Evolutionary conservation across 257 asterid species (phyloP).

Genomic region (Jaltomata sinuosa): DNA sequence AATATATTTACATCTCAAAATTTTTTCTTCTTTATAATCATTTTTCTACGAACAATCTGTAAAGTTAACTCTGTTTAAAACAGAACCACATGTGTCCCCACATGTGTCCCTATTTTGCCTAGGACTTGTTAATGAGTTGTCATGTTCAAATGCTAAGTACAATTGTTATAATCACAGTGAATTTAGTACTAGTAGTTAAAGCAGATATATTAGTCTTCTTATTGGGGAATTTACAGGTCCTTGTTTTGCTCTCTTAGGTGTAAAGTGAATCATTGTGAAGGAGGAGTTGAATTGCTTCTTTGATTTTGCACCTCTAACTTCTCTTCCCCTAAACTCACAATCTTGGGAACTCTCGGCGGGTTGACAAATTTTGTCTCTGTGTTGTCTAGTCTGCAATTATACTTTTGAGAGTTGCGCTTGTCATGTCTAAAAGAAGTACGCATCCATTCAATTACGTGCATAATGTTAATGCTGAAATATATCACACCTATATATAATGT

Average conservation of each 20-base stretch:
- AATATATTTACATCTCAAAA: too few species aligned
- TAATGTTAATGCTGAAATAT: not conserved
- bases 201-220: not conserved
- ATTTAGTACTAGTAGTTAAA: not conserved
- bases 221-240: not conserved
- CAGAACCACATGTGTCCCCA: too few species aligned
- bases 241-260: too few species aligned
- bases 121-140: not conserved
- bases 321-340: not conserved
- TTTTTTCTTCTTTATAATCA: too few species aligned
- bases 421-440: not conserved
- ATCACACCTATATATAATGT: too few species aligned
- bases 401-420: not conserved
- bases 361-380: not conserved
- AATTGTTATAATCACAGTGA: not conserved
- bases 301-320: too few species aligned
- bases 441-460: not conserved
- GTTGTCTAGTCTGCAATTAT: not conserved
- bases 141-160: not conserved
- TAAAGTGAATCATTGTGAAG: too few species aligned
- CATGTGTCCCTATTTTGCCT: not conserved
- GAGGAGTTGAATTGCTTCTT: too few species aligned
- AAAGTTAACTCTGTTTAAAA: not conserved
- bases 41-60: not conserved
- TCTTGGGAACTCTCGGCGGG: not conserved